Percentiles rank a stretch among this genome's conserved stretches.
phyloP scores from a whole-genome alignment of 148 eudicot species.

The Diospyros kaki region DNA sequence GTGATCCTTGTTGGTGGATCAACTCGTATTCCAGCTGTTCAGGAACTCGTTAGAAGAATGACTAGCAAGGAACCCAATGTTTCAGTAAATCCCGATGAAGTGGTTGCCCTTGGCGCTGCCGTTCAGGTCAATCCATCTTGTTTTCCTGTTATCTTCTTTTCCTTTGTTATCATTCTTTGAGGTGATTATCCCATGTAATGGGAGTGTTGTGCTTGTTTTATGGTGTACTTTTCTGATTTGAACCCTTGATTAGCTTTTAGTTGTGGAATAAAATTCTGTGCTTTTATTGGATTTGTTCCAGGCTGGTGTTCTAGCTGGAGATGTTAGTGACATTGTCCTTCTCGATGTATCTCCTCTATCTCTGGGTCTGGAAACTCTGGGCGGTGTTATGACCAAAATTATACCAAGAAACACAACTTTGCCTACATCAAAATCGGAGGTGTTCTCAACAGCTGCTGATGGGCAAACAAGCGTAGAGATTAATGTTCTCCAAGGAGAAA shows the following conservation, averaged over 20 bases:
- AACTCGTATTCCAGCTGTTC: slow-evolving; percentile 93
- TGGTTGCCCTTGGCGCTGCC: slow-evolving; percentile 99
- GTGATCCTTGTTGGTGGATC: slow-evolving; percentile 97
- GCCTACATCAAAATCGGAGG: slow-evolving; percentile 94
- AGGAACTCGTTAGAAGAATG: slow-evolving; percentile 78
- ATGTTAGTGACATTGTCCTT: slow-evolving; percentile 87
- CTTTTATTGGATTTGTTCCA: slow-evolving; percentile 7
- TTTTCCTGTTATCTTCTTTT: neutral
- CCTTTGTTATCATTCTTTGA: neutral
- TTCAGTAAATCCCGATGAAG: slow-evolving; percentile 95
- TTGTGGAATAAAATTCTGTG: neutral
- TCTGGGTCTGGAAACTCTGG: slow-evolving; percentile 89
- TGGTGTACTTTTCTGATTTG: neutral
- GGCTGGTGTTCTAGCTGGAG: slow-evolving; percentile 96
- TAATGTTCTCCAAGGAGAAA: slow-evolving; percentile 90
- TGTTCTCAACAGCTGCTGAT: slow-evolving; percentile 97
- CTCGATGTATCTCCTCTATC: slow-evolving; percentile 85
- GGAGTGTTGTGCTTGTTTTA: neutral
- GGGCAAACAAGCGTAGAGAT: slow-evolving; percentile 97
- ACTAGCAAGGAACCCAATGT: slow-evolving; percentile 96
- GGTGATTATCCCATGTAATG: neutral
- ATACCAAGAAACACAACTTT: slow-evolving; percentile 87
- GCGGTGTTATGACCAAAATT: slow-evolving; percentile 98
- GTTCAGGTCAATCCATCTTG: slow-evolving; percentile 56
- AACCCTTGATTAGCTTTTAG: neutral